Evolutionary conservation across 2,329 filamentous ascomycete species (phyloP).

Genomic region (Balansia obtecta): DNA sequence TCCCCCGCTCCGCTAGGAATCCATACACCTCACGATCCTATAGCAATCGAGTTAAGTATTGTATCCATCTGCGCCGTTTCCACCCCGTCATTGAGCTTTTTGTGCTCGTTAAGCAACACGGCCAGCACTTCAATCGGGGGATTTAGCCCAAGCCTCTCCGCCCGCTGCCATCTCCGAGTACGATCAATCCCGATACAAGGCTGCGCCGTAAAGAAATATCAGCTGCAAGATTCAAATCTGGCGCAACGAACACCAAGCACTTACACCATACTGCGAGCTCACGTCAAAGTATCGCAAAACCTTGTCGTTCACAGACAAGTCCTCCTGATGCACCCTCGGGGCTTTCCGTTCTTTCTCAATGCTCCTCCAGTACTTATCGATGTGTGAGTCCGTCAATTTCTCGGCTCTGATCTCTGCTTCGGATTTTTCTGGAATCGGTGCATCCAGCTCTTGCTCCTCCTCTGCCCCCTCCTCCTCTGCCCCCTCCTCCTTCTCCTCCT

Average conservation of each 20-base stretch:
- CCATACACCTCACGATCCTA: constrained; percentile 19
- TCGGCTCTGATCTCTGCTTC: constrained; percentile 46
- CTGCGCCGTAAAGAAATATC: constrained; percentile 29
- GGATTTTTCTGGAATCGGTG: constrained; percentile 28
- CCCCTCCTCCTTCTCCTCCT: constrained; percentile 12
- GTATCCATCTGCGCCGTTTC: constrained; percentile 68
- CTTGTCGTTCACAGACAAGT: constrained; percentile 64
- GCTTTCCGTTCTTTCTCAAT: constrained; percentile 59
- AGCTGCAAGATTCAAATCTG: constrained; percentile 7
- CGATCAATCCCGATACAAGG: constrained; percentile 80
- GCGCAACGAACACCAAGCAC: constrained; percentile 22
- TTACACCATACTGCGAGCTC: constrained; percentile 80
- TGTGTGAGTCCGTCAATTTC: constrained; percentile 52
- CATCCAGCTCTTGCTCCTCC: constrained; percentile 14
- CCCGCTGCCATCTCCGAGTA: constrained; percentile 77
- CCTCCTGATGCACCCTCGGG: constrained; percentile 65
- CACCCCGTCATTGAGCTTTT: constrained; percentile 36
- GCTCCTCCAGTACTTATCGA: constrained; percentile 64
- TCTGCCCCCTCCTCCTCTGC: constrained; percentile 15
- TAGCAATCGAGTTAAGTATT: constrained; percentile 37
- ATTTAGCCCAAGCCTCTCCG: constrained; percentile 66
- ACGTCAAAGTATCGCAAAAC: constrained; percentile 87
- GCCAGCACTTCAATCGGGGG: constrained; percentile 86
- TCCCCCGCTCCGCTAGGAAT: constrained; percentile 6
- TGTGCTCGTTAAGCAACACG: constrained; percentile 63